These are phyloP conservation scores for Dujonia santamariae DNA, from an alignment of 1,139 yeast species.

Conservation along the genomic window DNA sequence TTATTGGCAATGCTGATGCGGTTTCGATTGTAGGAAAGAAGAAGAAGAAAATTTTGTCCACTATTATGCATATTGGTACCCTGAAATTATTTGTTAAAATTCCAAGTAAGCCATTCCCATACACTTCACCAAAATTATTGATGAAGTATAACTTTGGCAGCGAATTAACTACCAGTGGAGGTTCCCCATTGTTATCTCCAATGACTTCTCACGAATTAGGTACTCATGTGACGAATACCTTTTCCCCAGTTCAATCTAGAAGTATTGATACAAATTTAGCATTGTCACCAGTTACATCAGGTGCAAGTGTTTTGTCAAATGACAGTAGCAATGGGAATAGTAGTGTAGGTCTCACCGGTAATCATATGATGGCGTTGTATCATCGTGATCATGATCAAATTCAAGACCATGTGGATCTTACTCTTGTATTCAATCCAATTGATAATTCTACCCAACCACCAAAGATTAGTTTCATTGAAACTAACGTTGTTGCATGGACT, in stretches of 20 bases:
- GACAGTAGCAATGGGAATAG: conserved; percentile 1
- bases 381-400: conserved; percentile 24
- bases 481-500: conserved; percentile 42
- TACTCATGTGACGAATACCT: conserved; percentile 8
- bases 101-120: conserved; percentile 35
- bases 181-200: conserved; percentile 5
- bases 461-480: conserved; percentile 28
- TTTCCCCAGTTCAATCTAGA: conserved; percentile 13
- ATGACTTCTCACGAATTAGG: conserved; percentile 4
- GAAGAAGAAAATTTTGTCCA: conserved; percentile 37
- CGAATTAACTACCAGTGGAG: conserved; percentile 5
- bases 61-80: conserved; percentile 32
- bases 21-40: conserved; percentile 33
- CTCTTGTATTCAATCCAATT: conserved; percentile 19
- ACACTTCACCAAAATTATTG: conserved; percentile 37
- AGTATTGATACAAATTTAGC: conserved; percentile 5
- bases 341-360: too few relatives aligned
- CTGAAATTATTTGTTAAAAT: conserved; percentile 33
- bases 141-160: conserved; percentile 33
- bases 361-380: conserved; percentile 31
- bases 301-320: conserved; percentile 2
- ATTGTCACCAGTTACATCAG: conserved; percentile 6
- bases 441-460: conserved; percentile 30
- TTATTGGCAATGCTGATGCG: conserved; percentile 26
- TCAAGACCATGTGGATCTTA: conserved; percentile 22